Conservation (phyloP, 2,329 filamentous ascomycete species). For the Aspergillus hiratsukae region DNA sequence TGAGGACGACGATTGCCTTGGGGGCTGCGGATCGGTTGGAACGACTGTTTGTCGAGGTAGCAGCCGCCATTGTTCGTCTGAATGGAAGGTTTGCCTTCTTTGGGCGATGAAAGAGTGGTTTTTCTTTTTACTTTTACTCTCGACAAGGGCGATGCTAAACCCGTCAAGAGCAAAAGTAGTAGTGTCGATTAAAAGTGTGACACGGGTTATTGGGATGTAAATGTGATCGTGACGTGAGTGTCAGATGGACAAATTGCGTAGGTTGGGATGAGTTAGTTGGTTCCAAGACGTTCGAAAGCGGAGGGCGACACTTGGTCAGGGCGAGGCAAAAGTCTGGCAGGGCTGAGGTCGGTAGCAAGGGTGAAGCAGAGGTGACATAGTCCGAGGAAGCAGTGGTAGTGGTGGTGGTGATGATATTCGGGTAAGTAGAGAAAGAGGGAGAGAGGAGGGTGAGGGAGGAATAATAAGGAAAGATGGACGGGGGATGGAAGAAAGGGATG, state of each 20-base stretch:
- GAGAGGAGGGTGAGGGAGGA: conserved; percentile 7
- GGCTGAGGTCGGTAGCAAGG: conserved; percentile 19
- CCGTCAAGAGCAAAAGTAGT: conserved; percentile 5
- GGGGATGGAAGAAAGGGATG: conserved; percentile 26
- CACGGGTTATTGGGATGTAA: conserved; percentile 3
- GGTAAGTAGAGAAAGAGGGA: conserved; percentile 17
- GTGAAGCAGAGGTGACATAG: conserved; percentile 29
- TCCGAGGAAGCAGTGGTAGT: conserved; percentile 17
- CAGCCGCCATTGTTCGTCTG: conserved; percentile 7
- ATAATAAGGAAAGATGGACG: conserved; percentile 11
- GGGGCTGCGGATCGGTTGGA: conserved; percentile 28
- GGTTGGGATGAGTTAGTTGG: conserved; percentile 7
- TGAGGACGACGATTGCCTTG: conserved; percentile 35
- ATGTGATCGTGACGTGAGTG: conserved; percentile 22
- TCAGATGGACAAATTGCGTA: conserved; percentile 2
- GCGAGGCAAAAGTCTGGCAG: conserved; percentile 28
- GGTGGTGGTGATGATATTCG: conserved; percentile 13
- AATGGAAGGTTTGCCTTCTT: not conserved
- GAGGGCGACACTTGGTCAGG: conserved; percentile 27
- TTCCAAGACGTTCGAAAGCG: conserved; percentile 15
- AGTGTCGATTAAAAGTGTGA: conserved; percentile 4
- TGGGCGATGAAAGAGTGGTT: not conserved
- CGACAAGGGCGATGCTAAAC: not conserved
- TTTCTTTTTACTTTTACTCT: not conserved
- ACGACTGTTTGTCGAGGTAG: conserved; percentile 33